Percentiles rank a stretch among this genome's conserved stretches.
These are phyloP conservation scores for Boletus patriciae DNA, from an alignment of 768 basidiomycete species.

Conservation along the genomic window DNA sequence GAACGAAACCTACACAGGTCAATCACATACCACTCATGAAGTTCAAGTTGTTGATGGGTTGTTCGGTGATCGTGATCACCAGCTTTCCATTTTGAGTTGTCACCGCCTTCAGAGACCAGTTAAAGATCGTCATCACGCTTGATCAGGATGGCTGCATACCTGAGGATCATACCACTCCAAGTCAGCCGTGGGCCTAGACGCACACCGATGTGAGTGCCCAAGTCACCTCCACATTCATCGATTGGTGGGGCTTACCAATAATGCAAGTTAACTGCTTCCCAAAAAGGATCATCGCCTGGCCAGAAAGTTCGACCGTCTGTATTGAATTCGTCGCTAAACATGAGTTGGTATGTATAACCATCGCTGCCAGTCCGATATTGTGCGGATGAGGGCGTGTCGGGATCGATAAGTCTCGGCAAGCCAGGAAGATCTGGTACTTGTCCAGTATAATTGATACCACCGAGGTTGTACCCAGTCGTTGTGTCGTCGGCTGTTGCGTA, in stretches of 20 bases:
- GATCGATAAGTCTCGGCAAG: conserved; percentile 71
- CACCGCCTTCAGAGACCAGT: conserved; percentile 43
- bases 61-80: conserved; percentile 75
- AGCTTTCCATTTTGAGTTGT: conserved; percentile 78
- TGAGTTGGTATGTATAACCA: conserved; percentile 75
- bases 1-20: not conserved
- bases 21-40: conserved; percentile 67
- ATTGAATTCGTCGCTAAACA: conserved; percentile 89
- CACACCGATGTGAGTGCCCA: conserved; percentile 6
- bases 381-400: conserved; percentile 63
- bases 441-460: conserved; percentile 76
- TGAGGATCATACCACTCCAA: conserved; percentile 83
- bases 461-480: conserved; percentile 75
- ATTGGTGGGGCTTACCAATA: conserved; percentile 57
- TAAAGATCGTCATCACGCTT: conserved; percentile 1
- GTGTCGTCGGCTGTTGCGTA: conserved; percentile 34
- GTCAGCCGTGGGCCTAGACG: conserved; percentile 61
- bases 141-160: conserved; percentile 37
- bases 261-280: conserved; percentile 85
- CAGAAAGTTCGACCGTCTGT: conserved; percentile 69
- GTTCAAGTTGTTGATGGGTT: conserved; percentile 73
- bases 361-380: conserved; percentile 65
- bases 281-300: conserved; percentile 80
- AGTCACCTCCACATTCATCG: not conserved
- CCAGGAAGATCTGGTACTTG: conserved; percentile 79